phyloP scores from a whole-genome alignment of 148 eudicot genomes.

The Nepenthes gracilis region DNA sequence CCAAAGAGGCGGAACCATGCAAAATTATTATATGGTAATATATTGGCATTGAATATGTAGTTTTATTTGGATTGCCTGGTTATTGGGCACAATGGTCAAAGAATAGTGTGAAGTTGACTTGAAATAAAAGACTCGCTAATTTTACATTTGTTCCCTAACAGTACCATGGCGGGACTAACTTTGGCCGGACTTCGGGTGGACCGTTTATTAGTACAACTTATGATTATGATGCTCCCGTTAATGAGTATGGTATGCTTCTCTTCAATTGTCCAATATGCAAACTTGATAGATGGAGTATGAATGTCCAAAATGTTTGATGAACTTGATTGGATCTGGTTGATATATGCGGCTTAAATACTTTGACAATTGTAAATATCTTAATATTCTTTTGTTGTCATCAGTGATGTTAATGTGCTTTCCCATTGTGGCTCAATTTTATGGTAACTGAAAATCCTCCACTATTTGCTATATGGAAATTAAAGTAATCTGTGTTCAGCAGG shows the following conservation, averaged over 20 bases:
- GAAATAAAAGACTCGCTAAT: background rate
- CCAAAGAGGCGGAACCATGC: slow-evolving; percentile 94
- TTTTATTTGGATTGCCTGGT: background rate
- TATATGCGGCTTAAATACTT: background rate
- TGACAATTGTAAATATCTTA: background rate
- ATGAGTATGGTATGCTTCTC: slow-evolving; percentile 73
- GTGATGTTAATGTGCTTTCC: background rate
- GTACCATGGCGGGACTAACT: slow-evolving; percentile 99
- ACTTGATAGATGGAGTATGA: background rate
- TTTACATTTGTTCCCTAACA: slow-evolving; percentile 18
- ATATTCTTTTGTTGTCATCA: background rate
- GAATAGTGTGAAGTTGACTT: background rate
- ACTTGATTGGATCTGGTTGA: background rate
- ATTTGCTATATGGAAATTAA: background rate
- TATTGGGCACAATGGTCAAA: too few relatives aligned
- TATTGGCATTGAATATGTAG: background rate
- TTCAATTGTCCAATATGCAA: background rate
- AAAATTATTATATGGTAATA: slow-evolving; percentile 90
- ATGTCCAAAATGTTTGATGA: background rate
- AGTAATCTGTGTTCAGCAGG: slow-evolving; percentile 27
- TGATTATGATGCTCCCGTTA: slow-evolving; percentile 96
- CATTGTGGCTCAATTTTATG: background rate
- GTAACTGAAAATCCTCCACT: background rate
- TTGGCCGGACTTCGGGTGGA: slow-evolving; percentile 75
- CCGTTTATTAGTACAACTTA: slow-evolving; percentile 83